These are phyloP conservation scores for Aspergillus olivimuriae DNA, from an alignment of 495 filamentous ascomycete genomes.

Conservation along the genomic window DNA sequence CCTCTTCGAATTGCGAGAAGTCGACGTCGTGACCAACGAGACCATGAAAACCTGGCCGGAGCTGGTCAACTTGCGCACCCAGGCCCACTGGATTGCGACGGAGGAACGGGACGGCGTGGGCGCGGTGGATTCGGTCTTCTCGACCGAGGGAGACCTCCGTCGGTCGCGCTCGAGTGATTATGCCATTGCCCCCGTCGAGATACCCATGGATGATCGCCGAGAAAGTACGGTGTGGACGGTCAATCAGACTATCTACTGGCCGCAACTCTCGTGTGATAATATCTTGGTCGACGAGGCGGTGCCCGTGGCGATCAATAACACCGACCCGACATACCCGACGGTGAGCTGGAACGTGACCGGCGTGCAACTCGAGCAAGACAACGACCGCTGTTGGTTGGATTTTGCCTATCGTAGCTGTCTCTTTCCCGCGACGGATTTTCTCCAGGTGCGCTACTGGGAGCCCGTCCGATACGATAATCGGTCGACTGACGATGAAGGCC, in stretches of 20 bases:
- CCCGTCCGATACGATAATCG: conserved; percentile 16
- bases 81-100: conserved; percentile 31
- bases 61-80: conserved; percentile 23
- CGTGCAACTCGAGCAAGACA: conserved; percentile 16
- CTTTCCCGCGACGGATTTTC: conserved; percentile 26
- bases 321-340: conserved; percentile 8
- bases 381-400: conserved; percentile 22
- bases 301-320: conserved; percentile 17
- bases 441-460: conserved; percentile 39
- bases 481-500: conserved; percentile 3
- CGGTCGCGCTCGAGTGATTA: conserved; percentile 26
- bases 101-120: conserved; percentile 24
- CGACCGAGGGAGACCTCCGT: conserved; percentile 12
- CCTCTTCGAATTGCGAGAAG: conserved; percentile 29
- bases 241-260: conserved; percentile 36
- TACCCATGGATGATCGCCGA: conserved; percentile 16
- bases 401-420: conserved; percentile 30
- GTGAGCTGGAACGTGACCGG: conserved; percentile 30
- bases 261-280: conserved; percentile 22
- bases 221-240: conserved; percentile 29
- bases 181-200: conserved; percentile 33
- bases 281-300: conserved; percentile 17
- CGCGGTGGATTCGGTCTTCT: conserved; percentile 19
- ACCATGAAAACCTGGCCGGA: conserved; percentile 31
- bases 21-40: conserved; percentile 17